A percentile compares a stretch with the other conserved stretches of the same genome.
Conservation (phyloP, 2,329 filamentous ascomycete species). For the Phaeosphaeria sp. region DNA sequence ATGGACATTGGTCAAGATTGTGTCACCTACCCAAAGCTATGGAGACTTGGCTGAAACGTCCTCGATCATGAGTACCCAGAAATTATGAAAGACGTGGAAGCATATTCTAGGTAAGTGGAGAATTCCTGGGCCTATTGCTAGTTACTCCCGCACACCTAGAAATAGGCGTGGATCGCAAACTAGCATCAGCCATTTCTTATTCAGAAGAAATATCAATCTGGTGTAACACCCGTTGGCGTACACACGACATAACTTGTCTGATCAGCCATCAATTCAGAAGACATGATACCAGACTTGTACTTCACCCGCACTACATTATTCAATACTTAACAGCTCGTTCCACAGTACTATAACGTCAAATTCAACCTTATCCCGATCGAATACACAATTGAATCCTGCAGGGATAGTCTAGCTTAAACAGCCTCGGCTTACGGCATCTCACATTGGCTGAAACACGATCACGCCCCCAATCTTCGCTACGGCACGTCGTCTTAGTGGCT, state of each 20-base stretch:
- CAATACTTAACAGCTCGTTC: no score
- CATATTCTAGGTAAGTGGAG: not conserved
- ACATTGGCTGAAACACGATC: not conserved
- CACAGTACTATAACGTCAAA: no score
- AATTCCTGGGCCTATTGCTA: not conserved
- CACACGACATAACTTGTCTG: no score
- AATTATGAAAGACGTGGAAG: not conserved
- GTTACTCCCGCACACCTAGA: not conserved
- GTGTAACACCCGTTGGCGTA: no score
- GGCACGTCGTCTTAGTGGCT: not conserved
- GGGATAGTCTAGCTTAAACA: not conserved
- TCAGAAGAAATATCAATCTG: no score
- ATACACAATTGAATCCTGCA: not conserved
- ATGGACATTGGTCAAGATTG: not conserved
- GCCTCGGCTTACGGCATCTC: not conserved
- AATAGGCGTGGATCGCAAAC: no score
- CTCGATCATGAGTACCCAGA: not conserved
- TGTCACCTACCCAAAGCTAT: not conserved
- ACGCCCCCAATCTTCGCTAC: not conserved
- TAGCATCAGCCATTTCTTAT: no score
- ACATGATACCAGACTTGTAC: no score
- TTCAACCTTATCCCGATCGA: not conserved
- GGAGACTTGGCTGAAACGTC: not conserved
- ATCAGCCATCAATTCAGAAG: no score
- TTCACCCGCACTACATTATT: no score